Percentiles rank a stretch among this genome's conserved stretches.
Evolutionary conservation across 2,329 filamentous ascomycete species (phyloP).

Genomic region (Diaporthe longicolla): DNA sequence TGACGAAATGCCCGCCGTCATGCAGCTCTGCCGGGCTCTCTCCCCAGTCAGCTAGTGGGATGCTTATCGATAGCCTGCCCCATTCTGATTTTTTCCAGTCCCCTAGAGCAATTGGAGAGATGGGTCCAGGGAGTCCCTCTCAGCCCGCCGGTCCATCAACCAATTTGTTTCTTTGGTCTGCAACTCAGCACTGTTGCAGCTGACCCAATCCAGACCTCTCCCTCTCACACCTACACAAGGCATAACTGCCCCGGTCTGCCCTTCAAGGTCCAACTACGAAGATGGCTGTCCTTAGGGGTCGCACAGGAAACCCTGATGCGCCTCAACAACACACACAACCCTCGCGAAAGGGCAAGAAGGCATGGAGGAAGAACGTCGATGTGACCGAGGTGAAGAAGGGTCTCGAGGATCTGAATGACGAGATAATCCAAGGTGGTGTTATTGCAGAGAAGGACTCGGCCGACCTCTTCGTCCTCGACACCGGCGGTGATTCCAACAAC

Average conservation of each 20-base stretch:
- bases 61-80: conserved; percentile 39
- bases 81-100: conserved; percentile 39
- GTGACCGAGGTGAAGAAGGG: conserved; percentile 87
- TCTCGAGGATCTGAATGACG: conserved; percentile 85
- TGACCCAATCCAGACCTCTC: background rate
- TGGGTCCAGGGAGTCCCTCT: conserved; percentile 3
- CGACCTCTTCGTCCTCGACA: conserved; percentile 89
- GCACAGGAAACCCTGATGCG: conserved; percentile 65
- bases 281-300: conserved; percentile 69
- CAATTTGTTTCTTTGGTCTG: conserved; percentile 1
- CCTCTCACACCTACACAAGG: conserved; percentile 24
- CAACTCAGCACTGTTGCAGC: background rate
- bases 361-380: conserved; percentile 98
- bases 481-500: conserved; percentile 77
- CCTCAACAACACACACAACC: conserved; percentile 89
- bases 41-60: background rate
- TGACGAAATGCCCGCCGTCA: conserved; percentile 27
- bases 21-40: conserved; percentile 23
- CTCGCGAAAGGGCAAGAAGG: conserved; percentile 97
- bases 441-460: conserved; percentile 85
- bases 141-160: conserved; percentile 6
- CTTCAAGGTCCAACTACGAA: conserved; percentile 35
- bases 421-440: conserved; percentile 92
- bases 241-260: no score
- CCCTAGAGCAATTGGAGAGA: conserved; percentile 6